Evolutionary conservation across 805 yeast species (phyloP).

Genomic region (Zygotorulaspora sp.): DNA sequence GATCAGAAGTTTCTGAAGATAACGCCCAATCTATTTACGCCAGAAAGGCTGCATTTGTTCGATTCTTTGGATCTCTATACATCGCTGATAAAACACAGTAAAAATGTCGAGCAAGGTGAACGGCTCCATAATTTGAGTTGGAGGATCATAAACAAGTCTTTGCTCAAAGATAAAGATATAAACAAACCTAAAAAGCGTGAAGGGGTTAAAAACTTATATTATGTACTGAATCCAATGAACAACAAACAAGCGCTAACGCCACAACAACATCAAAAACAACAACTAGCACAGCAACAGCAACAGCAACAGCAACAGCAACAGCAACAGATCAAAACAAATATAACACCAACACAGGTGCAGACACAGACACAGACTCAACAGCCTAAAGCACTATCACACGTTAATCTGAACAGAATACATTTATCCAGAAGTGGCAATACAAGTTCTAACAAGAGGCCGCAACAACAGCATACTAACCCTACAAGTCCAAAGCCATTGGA

Average conservation of each 20-base stretch:
- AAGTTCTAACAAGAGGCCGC: not conserved
- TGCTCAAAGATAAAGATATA: conserved; percentile 24
- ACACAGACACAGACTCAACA: conserved; percentile 1
- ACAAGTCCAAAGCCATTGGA: not conserved
- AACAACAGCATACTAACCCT: not conserved
- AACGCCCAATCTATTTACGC: conserved; percentile 32
- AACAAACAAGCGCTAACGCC: conserved; percentile 8
- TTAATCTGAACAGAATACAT: not conserved
- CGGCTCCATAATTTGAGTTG: conserved; percentile 33
- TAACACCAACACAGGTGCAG: conserved; percentile 1
- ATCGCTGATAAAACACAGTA: conserved; percentile 24
- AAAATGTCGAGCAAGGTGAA: conserved; percentile 32
- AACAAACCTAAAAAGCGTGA: conserved; percentile 33
- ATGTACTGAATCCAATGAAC: conserved; percentile 24
- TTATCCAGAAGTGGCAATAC: not conserved
- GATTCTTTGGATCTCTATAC: conserved; percentile 32
- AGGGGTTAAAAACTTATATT: conserved; percentile 34
- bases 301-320: not conserved
- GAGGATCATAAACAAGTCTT: conserved; percentile 33
- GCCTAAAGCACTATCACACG: not conserved
- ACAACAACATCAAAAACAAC: conserved; percentile 4
- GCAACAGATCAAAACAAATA: not conserved
- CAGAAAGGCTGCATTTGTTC: conserved; percentile 29
- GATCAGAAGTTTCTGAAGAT: conserved; percentile 26
- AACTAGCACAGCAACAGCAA: not conserved